These are phyloP conservation scores for Aspergillus campestris DNA, from an alignment of 495 filamentous ascomycete genomes.

Conservation along the genomic window DNA sequence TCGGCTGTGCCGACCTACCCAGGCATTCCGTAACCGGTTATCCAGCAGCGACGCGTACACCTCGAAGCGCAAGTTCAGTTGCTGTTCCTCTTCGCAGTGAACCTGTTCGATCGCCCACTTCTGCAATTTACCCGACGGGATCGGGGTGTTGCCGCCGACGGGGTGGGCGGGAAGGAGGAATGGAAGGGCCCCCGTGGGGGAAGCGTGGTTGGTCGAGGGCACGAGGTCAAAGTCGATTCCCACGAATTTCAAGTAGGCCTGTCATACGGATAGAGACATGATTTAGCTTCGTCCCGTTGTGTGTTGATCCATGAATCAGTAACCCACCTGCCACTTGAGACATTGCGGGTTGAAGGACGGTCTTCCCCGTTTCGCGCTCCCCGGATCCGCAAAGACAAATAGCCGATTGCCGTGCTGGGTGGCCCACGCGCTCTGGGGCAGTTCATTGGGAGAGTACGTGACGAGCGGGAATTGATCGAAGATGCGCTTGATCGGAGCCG, in stretches of 20 bases:
- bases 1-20: slow-evolving; percentile 51
- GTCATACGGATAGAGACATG: neutral
- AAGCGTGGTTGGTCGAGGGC: slow-evolving; percentile 86
- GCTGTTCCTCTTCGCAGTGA: slow-evolving; percentile 41
- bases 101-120: slow-evolving; percentile 55
- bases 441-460: slow-evolving; percentile 67
- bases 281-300: too few species aligned
- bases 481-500: slow-evolving; percentile 65
- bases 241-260: slow-evolving; percentile 81
- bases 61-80: slow-evolving; percentile 54
- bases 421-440: slow-evolving; percentile 56
- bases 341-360: slow-evolving; percentile 91
- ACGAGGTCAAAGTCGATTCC: slow-evolving; percentile 59
- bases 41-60: slow-evolving; percentile 80
- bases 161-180: slow-evolving; percentile 62
- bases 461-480: slow-evolving; percentile 78
- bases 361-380: slow-evolving; percentile 50
- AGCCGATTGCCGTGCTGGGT: slow-evolving; percentile 48
- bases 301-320: neutral
- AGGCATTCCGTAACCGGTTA: slow-evolving; percentile 72
- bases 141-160: slow-evolving; percentile 27
- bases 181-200: slow-evolving; percentile 76
- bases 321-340: slow-evolving; percentile 89
- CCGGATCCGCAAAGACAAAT: slow-evolving; percentile 67
- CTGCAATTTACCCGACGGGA: slow-evolving; percentile 60